Conservation (phyloP, 2,329 filamentous ascomycete genomes). For the Diaporthe sp. region DNA sequence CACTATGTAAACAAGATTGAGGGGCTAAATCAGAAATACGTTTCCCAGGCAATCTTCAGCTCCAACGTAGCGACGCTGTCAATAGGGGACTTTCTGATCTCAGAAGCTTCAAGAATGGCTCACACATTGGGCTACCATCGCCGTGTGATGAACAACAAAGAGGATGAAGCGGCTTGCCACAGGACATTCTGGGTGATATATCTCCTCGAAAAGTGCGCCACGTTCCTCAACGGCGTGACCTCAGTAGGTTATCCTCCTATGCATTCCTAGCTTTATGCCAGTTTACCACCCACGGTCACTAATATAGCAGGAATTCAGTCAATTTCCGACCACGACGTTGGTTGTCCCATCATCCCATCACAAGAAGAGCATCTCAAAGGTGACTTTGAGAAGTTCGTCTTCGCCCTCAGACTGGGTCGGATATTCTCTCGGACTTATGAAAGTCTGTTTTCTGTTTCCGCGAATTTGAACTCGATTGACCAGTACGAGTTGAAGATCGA, state of each 20-base stretch:
- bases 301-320: background rate
- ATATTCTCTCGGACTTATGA: background rate
- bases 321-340: slow-evolving; percentile 1
- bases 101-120: slow-evolving; percentile 16
- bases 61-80: background rate
- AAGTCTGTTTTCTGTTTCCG: background rate
- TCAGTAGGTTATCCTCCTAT: background rate
- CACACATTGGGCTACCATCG: background rate
- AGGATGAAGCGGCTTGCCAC: background rate
- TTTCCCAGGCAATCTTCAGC: background rate
- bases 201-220: background rate
- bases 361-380: background rate
- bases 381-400: background rate
- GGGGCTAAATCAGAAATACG: too few species aligned
- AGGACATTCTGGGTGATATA: slow-evolving; percentile 16
- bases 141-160: background rate
- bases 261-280: too few species aligned
- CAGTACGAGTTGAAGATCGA: background rate
- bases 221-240: background rate
- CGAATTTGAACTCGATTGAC: background rate
- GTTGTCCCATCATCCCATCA: background rate
- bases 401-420: background rate
- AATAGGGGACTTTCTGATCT: background rate
- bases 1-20: background rate
- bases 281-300: background rate